Evolutionary conservation across 768 basidiomycete species (phyloP), one percentile per base, ranked within the genome.

Genomic region (Astraeus odoratus): DNA sequence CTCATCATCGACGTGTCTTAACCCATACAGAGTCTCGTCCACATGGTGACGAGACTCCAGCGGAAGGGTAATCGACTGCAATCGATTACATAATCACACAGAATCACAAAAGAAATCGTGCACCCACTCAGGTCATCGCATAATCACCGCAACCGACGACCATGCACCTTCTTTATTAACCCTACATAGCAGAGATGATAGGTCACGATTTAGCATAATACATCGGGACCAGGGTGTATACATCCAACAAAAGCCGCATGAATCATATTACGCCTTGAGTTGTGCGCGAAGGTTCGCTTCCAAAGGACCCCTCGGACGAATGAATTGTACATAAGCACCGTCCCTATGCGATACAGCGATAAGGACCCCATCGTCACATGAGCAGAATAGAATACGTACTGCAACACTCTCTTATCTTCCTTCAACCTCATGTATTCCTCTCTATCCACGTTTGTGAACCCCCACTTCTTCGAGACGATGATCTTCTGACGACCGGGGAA

Each of bases 401-500:
- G 85, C 57, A 93, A 64, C 57, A 95, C 88, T 66, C 79, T 78
- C 77, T 92, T 92, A 34, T 91, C 85, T 60, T 81, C 81, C 78
- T 95, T 94, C 55, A 94, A 74, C 70, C 80, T 82, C 61, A 77
- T 57, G 67, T 96, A 98, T 38, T 94, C 92, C 55, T 80, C 83
- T 67, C 91, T 83, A 65, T 81, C 80, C 48, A 97, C 92, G 57
- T 86, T 86, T 33, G 96, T 99, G 75, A 99, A 98, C 50, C 94
- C 94, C 93, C 96, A 97, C 79, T 95, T 96, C 79, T 91, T 91
- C 47, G 86, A 90, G 55, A 92, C 76, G 54, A 94, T 93, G 67
- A 95, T 93, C 80, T 95, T 95, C 76, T 95, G 92, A 61, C 91
- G 81, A 46, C 92, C 91, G n/a, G 91, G 89, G 85, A 93, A 95